These are phyloP conservation scores for Sporobolomyces phaffii DNA, from an alignment of 768 basidiomycete species.

Conservation along the genomic window DNA sequence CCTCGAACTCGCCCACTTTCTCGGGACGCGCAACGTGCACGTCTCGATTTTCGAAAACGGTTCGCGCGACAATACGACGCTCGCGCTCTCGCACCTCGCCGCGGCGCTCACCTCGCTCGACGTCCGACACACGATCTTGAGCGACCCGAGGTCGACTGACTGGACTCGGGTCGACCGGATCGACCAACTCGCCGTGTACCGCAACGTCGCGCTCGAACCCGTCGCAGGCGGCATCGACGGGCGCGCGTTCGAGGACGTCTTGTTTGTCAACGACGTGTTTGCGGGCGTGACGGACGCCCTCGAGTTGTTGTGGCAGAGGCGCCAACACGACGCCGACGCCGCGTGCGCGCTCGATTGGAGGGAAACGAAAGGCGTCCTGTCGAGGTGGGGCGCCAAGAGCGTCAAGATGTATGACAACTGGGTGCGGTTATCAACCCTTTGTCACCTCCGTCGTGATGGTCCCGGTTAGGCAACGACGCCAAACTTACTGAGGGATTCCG, in stretches of 20 bases:
- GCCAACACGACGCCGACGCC: slow-evolving; percentile 37
- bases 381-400: background rate
- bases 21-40: slow-evolving; percentile 38
- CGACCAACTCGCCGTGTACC: slow-evolving; percentile 40
- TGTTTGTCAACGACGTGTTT: slow-evolving; percentile 43
- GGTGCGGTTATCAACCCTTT: too few relatives aligned
- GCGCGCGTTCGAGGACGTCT: slow-evolving; percentile 23
- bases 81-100: slow-evolving; percentile 36
- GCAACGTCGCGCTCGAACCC: slow-evolving; percentile 42
- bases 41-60: slow-evolving; percentile 44
- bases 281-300: slow-evolving; percentile 35
- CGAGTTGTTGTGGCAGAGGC: slow-evolving; percentile 37
- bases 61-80: slow-evolving; percentile 40
- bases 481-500: too few relatives aligned
- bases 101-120: slow-evolving; percentile 22
- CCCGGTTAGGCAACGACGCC: background rate
- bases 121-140: slow-evolving; percentile 37
- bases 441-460: background rate
- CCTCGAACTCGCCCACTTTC: slow-evolving; percentile 31
- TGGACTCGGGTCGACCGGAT: slow-evolving; percentile 41
- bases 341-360: slow-evolving; percentile 44
- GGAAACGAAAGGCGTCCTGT: slow-evolving; percentile 12
- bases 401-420: slow-evolving; percentile 37
- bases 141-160: slow-evolving; percentile 36
- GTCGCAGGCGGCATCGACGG: slow-evolving; percentile 9